Conservation (phyloP, 1,139 yeast genomes). For the Blastobotrys arbuscula region DNA sequence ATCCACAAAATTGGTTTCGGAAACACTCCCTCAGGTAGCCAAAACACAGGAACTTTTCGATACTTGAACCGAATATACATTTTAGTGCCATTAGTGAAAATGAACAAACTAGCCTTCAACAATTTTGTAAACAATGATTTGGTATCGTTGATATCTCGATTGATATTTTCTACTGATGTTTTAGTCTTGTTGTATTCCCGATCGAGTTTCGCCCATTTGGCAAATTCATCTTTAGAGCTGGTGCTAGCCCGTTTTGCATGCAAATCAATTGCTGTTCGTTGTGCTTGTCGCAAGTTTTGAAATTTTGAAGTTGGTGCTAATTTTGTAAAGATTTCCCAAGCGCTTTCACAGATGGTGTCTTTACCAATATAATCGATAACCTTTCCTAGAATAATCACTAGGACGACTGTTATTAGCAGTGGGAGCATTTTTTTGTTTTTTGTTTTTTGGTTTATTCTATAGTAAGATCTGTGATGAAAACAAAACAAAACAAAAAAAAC, state of each 20-base stretch:
- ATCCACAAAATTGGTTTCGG: slow-evolving; percentile 55
- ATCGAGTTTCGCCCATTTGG: slow-evolving; percentile 91
- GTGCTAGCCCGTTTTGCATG: slow-evolving; percentile 53
- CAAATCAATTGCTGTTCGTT: slow-evolving; percentile 44
- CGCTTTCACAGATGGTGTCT: slow-evolving; percentile 23
- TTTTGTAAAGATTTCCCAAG: slow-evolving; percentile 41
- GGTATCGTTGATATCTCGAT: slow-evolving; percentile 14
- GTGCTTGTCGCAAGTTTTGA: slow-evolving; percentile 38
- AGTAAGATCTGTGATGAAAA: too few species aligned
- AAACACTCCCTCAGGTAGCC: slow-evolving; percentile 52
- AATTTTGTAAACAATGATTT: slow-evolving; percentile 37
- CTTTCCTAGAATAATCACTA: slow-evolving; percentile 12
- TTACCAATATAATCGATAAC: slow-evolving; percentile 24
- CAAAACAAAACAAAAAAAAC: too few species aligned
- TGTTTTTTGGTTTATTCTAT: too few species aligned
- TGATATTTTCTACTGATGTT: slow-evolving; percentile 45
- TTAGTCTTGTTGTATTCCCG: slow-evolving; percentile 59
- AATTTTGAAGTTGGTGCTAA: slow-evolving; percentile 36
- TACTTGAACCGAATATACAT: slow-evolving; percentile 51
- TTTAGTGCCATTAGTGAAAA: slow-evolving; percentile 33
- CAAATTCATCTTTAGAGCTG: slow-evolving; percentile 90
- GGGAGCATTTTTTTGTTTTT: too few species aligned
- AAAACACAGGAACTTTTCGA: slow-evolving; percentile 54
- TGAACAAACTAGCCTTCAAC: slow-evolving; percentile 28
- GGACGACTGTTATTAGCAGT: slow-evolving; percentile 6